Conservation (phyloP, 345 rosid genomes). For the Brassica napus region Da-Ae NC_063448.1:22301501-22302000, state of each 20-base stretch:
- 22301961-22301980: conserved; percentile 84
- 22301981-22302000: conserved; percentile 93
- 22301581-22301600: conserved; percentile 62
- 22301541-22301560: conserved; percentile 40
- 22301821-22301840: conserved; percentile 68
- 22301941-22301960: conserved; percentile 86
- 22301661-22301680: conserved; percentile 42
- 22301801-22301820: conserved; percentile 63
- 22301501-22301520: conserved; percentile 72
- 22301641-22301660: conserved; percentile 46
- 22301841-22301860: conserved; percentile 80
- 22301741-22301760: conserved; percentile 57
- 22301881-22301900: conserved; percentile 87
- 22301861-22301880: conserved; percentile 78
- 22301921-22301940: conserved; percentile 76
- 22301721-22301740: conserved; percentile 54
- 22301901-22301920: conserved; percentile 80
- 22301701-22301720: conserved; percentile 62
- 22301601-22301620: conserved; percentile 49
- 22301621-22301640: conserved; percentile 40
- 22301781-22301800: conserved; percentile 44
- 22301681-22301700: conserved; percentile 45
- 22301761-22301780: conserved; percentile 43
- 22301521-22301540: conserved; percentile 54
- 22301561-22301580: conserved; percentile 42